Base-by-base conservation (phyloP, 2,329 filamentous ascomycete genomes). In the Sclerotinia glacialis region DNA sequence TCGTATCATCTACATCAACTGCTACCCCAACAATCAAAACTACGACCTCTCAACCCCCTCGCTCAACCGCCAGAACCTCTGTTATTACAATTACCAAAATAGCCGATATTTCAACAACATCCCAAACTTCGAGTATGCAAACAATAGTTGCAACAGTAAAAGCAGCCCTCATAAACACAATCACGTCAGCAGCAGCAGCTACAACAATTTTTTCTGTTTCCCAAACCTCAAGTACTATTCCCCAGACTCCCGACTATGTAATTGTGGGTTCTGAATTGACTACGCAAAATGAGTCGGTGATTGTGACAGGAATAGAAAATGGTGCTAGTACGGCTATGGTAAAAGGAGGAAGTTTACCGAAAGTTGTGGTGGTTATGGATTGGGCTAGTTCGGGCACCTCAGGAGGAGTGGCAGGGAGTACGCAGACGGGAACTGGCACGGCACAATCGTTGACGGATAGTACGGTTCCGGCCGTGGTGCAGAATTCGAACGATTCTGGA, bases 311-410 rank as follows among this genome's bases (percentile, higher is more conserved):
- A 6, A 52, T 12, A 6, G 54, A 54, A 16, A 47, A 9, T 44
- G 8, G n/a, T 44, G 12, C 31, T 4, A 37, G 28, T 3, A 65
- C 54, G 11, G 21, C 34, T 52, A 23, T 18, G 7, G 46, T 52
- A 28, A 31, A 2, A n/a, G 46, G 55, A 26, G 16, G 23, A 21
- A 46, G 53, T 26, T 9, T 34, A n/a, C 52, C 40, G 1, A 26
- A 42, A 12, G 34, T 65, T 60, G 54, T 65, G 9, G 31, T 65
- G 16, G 23, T 60, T 50, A 52, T 65, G 64, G 34, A 65, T 52
- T 65, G 64, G 64, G 42, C 26, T 18, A 42, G 44, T 23, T 34
- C 46, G 14, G 23, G 21, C 46, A 34, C 26, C 11, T 44, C 54
- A 21, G 23, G 9, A 4, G 55, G 23, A 16, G 42, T 14, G 21